phyloP scores from a whole-genome alignment of 2,329 filamentous ascomycete genomes.

The Venturia oleaginea region DNA sequence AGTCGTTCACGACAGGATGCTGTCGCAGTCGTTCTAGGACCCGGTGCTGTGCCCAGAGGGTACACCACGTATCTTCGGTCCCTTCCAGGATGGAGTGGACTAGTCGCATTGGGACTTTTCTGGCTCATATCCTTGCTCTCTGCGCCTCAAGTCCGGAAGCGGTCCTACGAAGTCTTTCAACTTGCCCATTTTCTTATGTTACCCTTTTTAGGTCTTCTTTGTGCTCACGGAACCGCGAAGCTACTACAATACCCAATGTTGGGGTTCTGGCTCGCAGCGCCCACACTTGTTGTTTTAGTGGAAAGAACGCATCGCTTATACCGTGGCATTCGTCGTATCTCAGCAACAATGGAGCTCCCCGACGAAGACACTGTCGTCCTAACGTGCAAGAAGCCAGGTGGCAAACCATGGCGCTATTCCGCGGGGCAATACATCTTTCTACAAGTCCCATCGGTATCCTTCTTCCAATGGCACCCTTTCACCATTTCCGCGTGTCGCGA shows the following conservation, averaged over 20 bases:
- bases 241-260: conserved; percentile 49
- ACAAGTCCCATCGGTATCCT: conserved; percentile 44
- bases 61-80: conserved; percentile 41
- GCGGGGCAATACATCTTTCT: conserved; percentile 51
- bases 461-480: conserved; percentile 52
- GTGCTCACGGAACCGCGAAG: conserved; percentile 44
- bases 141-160: conserved; percentile 41
- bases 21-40: conserved; percentile 37
- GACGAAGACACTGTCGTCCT: conserved; percentile 46
- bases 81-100: conserved; percentile 42
- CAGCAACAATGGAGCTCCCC: conserved; percentile 39
- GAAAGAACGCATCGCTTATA: conserved; percentile 40
- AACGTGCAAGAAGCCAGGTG: conserved; percentile 39
- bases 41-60: conserved; percentile 33
- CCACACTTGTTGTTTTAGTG: conserved; percentile 41
- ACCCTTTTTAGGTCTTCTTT: conserved; percentile 47
- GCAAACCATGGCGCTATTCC: conserved; percentile 43
- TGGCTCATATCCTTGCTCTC: conserved; percentile 41
- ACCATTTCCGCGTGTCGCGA: conserved; percentile 48
- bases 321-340: conserved; percentile 41
- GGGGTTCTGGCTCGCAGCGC: conserved; percentile 48
- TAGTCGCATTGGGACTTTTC: conserved; percentile 42
- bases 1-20: conserved; percentile 34
- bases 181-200: conserved; percentile 50
- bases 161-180: conserved; percentile 50